Conservation (phyloP, 345 rosid genomes). For the Arabis hirsuta region DNA sequence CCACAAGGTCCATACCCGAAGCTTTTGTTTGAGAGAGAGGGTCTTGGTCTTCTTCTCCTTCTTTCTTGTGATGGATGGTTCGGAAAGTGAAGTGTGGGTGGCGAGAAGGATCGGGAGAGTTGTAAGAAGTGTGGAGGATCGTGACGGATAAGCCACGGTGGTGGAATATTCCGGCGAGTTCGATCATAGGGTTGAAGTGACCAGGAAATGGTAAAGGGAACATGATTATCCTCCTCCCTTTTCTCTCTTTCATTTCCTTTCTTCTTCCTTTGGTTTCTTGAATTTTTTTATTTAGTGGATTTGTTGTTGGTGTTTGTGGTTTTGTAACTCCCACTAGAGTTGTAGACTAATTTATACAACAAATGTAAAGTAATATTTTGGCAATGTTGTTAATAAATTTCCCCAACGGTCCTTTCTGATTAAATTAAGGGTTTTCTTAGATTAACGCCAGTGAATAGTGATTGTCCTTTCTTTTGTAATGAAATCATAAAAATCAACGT, state of each 20-base stretch:
- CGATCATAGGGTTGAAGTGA: constrained; percentile 65
- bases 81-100: constrained; percentile 56
- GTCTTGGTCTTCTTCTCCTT: constrained; percentile 18
- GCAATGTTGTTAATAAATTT: too few relatives aligned
- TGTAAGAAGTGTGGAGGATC: constrained; percentile 57
- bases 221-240: constrained; percentile 43
- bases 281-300: too few relatives aligned
- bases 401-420: background rate
- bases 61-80: constrained; percentile 38
- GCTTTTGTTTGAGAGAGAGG: background rate
- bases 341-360: too few relatives aligned
- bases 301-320: too few relatives aligned
- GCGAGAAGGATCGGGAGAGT: constrained; percentile 52
- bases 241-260: constrained; percentile 19
- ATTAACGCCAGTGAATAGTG: too few relatives aligned
- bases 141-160: constrained; percentile 57
- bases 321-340: too few relatives aligned
- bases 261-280: background rate
- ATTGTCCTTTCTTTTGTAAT: too few relatives aligned
- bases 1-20: constrained; percentile 28
- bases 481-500: too few relatives aligned
- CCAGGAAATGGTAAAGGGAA: constrained; percentile 65
- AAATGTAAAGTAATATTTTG: too few relatives aligned
- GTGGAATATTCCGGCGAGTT: constrained; percentile 59
- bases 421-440: background rate